Conservation (phyloP, 2,329 filamentous ascomycete species). For the Ophiostoma novo-ulmi region DNA sequence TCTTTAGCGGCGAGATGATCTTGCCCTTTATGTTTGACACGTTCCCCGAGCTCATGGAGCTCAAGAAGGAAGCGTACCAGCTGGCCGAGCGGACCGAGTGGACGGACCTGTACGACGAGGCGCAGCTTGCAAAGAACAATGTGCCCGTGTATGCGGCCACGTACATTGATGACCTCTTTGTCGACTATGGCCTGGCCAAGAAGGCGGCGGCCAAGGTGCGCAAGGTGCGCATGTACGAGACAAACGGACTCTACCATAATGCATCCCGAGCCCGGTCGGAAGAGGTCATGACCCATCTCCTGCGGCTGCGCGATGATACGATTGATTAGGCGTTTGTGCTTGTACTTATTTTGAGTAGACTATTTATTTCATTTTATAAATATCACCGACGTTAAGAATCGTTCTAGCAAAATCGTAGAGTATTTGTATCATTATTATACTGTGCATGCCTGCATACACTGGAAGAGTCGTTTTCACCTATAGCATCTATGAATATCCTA, state of each 20-base stretch:
- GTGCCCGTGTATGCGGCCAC: conserved; percentile 83
- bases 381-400: too few species aligned
- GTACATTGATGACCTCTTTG: conserved; percentile 88
- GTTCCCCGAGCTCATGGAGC: conserved; percentile 65
- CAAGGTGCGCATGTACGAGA: conserved; percentile 74
- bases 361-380: background rate
- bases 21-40: conserved; percentile 80
- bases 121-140: conserved; percentile 66
- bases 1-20: conserved; percentile 83
- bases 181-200: conserved; percentile 68
- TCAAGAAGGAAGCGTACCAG: conserved; percentile 64
- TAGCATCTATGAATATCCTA: conserved; percentile 31
- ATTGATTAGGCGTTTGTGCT: conserved; percentile 43
- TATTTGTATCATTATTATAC: background rate
- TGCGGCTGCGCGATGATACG: conserved; percentile 66
- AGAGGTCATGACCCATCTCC: conserved; percentile 71
- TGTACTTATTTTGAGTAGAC: too few species aligned
- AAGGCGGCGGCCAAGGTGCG: conserved; percentile 71
- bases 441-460: background rate
- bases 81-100: conserved; percentile 66
- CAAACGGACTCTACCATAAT: conserved; percentile 83
- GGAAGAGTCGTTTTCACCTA: background rate
- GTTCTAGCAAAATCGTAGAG: background rate
- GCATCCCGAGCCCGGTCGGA: conserved; percentile 68
- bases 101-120: conserved; percentile 70